Base-by-base conservation (phyloP, 2,329 filamentous ascomycete genomes). In the Fusarium humuli region DNA sequence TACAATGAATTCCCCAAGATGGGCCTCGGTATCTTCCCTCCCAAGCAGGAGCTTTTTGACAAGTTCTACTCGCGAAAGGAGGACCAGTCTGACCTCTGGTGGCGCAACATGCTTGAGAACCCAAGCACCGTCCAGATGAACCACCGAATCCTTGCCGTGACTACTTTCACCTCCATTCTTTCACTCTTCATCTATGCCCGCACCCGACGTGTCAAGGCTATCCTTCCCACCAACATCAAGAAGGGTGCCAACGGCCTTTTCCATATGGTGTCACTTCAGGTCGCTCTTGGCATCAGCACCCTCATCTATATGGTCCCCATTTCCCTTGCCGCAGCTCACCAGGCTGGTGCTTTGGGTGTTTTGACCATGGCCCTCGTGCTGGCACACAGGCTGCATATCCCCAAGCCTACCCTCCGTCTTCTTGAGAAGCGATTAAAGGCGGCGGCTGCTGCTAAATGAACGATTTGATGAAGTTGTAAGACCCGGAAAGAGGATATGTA, bases 1-100 rank as follows among this genome's bases (percentile, higher is more conserved):
- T 99, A 99, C 85, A 99, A 99, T 79, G 94, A 99, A 81, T 98
- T 99, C 80, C 96, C 96, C 9, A 93, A 88, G 81, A 99, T 99
- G 96, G 96, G 96, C 11, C 81, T 89, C 6, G 94, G 94, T 13
- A 83, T 97, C 23, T 86, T 93, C 1, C 95, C 95, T 3, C 95
- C 95, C 1, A 89, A 87, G 76, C 86, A 88, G 12, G 95, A 98
- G 82, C 89, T 98, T 32, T 94, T 93, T 80, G 91, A 95, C 76
- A 84, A 88, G 40, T 97, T 94, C 83, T 98, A 98, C 86, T 91
- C 90, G 61, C 92, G 94, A 75, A 88, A 87, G 61, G 85, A 91
- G 42, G 94, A 97, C 78, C 84, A 87, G 44, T 91, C 90, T 14
- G 97, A 99, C 77, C 84, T 98, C 20, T 94, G 92, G 90, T 99